Percentiles rank a stretch among this genome's conserved stretches.
Evolutionary conservation across 495 filamentous ascomycete genomes (phyloP).

Genomic region (Cenococcum geophilum): DNA sequence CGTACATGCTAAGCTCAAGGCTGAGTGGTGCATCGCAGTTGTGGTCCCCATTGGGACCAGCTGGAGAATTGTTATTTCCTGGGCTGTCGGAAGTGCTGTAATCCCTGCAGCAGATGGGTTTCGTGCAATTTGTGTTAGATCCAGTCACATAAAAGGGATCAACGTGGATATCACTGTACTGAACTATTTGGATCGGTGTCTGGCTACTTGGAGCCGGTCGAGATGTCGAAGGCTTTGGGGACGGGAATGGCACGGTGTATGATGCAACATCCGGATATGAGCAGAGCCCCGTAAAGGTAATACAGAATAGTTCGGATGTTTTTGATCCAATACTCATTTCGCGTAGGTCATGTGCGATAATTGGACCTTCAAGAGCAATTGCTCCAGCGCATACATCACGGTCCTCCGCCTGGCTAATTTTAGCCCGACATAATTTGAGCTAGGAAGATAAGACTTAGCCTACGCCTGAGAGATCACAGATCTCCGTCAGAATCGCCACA

Average conservation of each 20-base stretch:
- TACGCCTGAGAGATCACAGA: slow-evolving; percentile 46
- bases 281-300: slow-evolving; percentile 47
- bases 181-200: slow-evolving; percentile 47
- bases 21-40: slow-evolving; percentile 47
- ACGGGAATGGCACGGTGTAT: slow-evolving; percentile 43
- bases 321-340: slow-evolving; percentile 44
- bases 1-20: slow-evolving; percentile 50
- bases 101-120: slow-evolving; percentile 49
- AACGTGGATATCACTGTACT: slow-evolving; percentile 53
- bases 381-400: slow-evolving; percentile 44
- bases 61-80: slow-evolving; percentile 43
- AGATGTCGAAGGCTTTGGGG: slow-evolving; percentile 38
- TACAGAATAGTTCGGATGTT: slow-evolving; percentile 47
- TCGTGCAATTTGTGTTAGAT: slow-evolving; percentile 39
- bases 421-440: slow-evolving; percentile 1
- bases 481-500: slow-evolving; percentile 39
- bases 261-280: slow-evolving; percentile 42
- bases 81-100: slow-evolving; percentile 44
- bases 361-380: slow-evolving; percentile 43
- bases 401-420: slow-evolving; percentile 34
- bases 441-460: slow-evolving; percentile 14
- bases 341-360: slow-evolving; percentile 45
- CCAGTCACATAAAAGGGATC: slow-evolving; percentile 49
- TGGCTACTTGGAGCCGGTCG: slow-evolving; percentile 44
- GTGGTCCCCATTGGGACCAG: slow-evolving; percentile 45